A percentile compares a stretch with the other conserved stretches of the same genome.
These are phyloP conservation scores for Takashimella tepidaria DNA, from an alignment of 1,284 basidiomycete species.

Conservation along the genomic window DNA sequence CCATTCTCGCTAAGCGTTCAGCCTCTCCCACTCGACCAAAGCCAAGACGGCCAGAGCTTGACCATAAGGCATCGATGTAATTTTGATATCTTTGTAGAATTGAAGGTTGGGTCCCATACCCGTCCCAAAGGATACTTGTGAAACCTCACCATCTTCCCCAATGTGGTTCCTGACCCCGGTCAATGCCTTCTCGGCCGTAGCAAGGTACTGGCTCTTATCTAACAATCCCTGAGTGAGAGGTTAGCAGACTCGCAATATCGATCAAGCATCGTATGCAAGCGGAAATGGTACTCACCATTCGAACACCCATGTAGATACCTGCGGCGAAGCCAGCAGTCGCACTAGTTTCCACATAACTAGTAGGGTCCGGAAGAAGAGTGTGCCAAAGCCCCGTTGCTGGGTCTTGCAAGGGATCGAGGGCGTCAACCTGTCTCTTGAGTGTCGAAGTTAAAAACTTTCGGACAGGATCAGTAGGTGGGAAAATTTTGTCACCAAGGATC, in stretches of 20 bases:
- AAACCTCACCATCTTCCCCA: constrained; percentile 54
- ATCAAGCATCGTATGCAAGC: not conserved
- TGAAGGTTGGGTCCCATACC: constrained; percentile 57
- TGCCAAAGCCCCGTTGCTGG: constrained; percentile 57
- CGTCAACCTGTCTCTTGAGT: constrained; percentile 56
- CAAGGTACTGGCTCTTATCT: constrained; percentile 50
- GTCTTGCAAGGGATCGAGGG: constrained; percentile 55
- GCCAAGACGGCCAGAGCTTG: constrained; percentile 55
- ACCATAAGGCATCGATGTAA: constrained; percentile 64
- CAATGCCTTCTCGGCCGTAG: constrained; percentile 53
- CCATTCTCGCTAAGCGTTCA: constrained; percentile 8
- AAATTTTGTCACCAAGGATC: constrained; percentile 43
- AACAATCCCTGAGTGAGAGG: constrained; percentile 23
- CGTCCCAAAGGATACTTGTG: constrained; percentile 58
- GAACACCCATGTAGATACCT: constrained; percentile 57
- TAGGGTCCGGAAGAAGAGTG: constrained; percentile 57
- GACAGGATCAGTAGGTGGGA: constrained; percentile 51
- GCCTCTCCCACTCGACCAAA: constrained; percentile 44
- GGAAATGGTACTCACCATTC: constrained; percentile 39
- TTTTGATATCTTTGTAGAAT: constrained; percentile 55
- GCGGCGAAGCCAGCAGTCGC: constrained; percentile 61
- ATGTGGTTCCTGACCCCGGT: constrained; percentile 56
- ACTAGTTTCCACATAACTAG: constrained; percentile 57
- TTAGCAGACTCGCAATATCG: not conserved
- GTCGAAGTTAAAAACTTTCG: constrained; percentile 53